Conservation (phyloP, 495 filamentous ascomycete species). For the Penicillium lividum region DNA sequence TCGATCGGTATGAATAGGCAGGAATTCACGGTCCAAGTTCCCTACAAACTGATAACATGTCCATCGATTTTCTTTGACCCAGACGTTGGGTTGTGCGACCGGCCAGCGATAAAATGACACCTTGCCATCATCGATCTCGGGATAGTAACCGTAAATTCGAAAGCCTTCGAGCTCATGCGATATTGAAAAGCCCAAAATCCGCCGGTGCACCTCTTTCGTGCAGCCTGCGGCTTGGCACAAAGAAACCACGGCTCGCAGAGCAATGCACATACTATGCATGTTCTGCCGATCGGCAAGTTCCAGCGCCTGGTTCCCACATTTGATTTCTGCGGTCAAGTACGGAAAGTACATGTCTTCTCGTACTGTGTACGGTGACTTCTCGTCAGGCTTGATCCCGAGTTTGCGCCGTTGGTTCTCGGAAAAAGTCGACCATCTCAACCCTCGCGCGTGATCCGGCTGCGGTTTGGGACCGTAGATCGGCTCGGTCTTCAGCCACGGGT, state of each 20-base stretch:
- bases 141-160: slow-evolving; percentile 10
- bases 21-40: slow-evolving; percentile 10
- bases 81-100: slow-evolving; percentile 4
- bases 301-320: slow-evolving; percentile 34
- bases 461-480: too few relatives aligned
- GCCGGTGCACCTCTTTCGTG: too few relatives aligned
- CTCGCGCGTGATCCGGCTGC: too few relatives aligned
- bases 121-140: slow-evolving; percentile 8
- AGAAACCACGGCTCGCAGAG: too few relatives aligned
- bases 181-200: too few relatives aligned
- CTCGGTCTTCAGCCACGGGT: too few relatives aligned
- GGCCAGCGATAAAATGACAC: slow-evolving; percentile 11
- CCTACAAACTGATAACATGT: slow-evolving; percentile 8
- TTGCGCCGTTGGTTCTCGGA: too few relatives aligned
- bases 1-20: slow-evolving; percentile 7
- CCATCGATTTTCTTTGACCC: slow-evolving; percentile 8
- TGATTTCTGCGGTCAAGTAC: slow-evolving; percentile 41
- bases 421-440: slow-evolving; percentile 7
- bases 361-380: too few relatives aligned
- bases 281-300: slow-evolving; percentile 40
- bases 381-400: too few relatives aligned
- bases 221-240: too few relatives aligned
- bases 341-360: slow-evolving; percentile 46
- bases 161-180: slow-evolving; percentile 10
- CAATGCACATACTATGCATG: slow-evolving; percentile 38